phyloP scores from a whole-genome alignment of 2,329 filamentous ascomycete species.

The Xylariaceae sp. region DNA sequence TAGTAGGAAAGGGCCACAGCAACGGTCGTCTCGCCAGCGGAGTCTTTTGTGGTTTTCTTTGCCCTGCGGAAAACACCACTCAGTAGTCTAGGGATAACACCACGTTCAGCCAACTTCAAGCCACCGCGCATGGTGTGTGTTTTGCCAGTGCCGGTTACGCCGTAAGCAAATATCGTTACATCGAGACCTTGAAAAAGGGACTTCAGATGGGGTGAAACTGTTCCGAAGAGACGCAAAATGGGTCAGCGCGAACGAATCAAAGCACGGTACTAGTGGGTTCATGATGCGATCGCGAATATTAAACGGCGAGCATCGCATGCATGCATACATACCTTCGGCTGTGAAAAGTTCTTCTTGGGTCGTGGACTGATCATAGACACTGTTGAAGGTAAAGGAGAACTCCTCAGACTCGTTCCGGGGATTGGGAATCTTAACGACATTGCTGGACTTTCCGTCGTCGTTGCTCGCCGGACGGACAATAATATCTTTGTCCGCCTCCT shows the following conservation, averaged over 20 bases:
- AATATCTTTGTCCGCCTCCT: conserved; percentile 79
- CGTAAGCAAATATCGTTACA: conserved; percentile 87
- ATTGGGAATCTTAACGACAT: conserved; percentile 81
- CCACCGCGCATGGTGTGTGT: conserved; percentile 95
- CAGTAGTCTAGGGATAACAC: conserved; percentile 79
- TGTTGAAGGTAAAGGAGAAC: conserved; percentile 91
- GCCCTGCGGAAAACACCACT: conserved; percentile 80
- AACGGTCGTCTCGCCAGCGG: conserved; percentile 62
- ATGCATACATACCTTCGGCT: conserved; percentile 69
- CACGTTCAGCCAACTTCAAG: conserved; percentile 75
- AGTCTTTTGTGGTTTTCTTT: conserved; percentile 80
- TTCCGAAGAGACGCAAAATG: background rate
- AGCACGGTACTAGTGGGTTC: background rate
- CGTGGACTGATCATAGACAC: conserved; percentile 75
- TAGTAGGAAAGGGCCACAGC: conserved; percentile 81
- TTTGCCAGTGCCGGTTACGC: conserved; percentile 88
- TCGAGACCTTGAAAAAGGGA: conserved; percentile 86
- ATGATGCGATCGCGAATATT: background rate
- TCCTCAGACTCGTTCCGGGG: conserved; percentile 88
- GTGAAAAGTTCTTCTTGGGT: conserved; percentile 86
- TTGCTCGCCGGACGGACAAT: conserved; percentile 67
- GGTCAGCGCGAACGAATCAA: conserved; percentile 7
- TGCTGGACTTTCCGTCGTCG: conserved; percentile 55
- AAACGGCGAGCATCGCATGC: conserved; percentile 13
- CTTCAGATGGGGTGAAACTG: conserved; percentile 85